Percentiles rank a stretch among this genome's conserved stretches.
Conservation (phyloP, 202 grass and related monocot species). For the Bolboschoenoplectus hybrid region DNA sequence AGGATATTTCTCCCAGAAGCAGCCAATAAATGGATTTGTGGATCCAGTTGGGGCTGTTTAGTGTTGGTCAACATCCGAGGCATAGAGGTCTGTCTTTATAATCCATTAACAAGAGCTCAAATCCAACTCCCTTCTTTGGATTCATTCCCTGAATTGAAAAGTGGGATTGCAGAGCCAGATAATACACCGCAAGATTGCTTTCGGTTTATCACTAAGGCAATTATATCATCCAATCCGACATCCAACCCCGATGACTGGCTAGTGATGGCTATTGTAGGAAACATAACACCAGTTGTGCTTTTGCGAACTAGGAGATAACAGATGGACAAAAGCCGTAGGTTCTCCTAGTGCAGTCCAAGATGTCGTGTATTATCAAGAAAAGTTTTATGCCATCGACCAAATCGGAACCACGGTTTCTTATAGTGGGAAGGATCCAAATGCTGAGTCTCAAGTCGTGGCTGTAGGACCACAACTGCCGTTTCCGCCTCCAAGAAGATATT, state of each 20-base stretch:
- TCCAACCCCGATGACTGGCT: neutral
- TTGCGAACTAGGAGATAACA: slow-evolving; percentile 13
- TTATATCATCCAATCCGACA: slow-evolving; percentile 21
- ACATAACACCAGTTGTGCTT: neutral
- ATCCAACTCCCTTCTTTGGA: slow-evolving; percentile 8
- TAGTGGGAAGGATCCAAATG: neutral
- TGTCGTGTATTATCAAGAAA: neutral
- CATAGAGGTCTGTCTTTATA: slow-evolving; percentile 5
- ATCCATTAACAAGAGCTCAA: slow-evolving; percentile 12
- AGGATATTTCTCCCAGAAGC: slow-evolving; percentile 22
- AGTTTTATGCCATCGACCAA: slow-evolving; percentile 9
- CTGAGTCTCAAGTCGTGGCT: too few relatives aligned
- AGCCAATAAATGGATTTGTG: slow-evolving; percentile 29
- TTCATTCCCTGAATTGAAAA: neutral
- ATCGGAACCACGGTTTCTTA: neutral
- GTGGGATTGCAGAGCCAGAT: too few relatives aligned
- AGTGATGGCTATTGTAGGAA: slow-evolving; percentile 8
- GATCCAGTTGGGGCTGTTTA: slow-evolving; percentile 23
- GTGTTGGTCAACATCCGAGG: neutral
- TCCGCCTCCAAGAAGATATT: neutral
- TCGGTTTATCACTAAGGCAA: neutral
- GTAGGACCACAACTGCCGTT: too few relatives aligned
- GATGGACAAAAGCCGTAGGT: slow-evolving; percentile 16
- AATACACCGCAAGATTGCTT: too few relatives aligned
- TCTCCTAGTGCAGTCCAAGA: neutral